Conservation (phyloP, 805 yeast species). For the Suhomyces tanzawaensis region DNA sequence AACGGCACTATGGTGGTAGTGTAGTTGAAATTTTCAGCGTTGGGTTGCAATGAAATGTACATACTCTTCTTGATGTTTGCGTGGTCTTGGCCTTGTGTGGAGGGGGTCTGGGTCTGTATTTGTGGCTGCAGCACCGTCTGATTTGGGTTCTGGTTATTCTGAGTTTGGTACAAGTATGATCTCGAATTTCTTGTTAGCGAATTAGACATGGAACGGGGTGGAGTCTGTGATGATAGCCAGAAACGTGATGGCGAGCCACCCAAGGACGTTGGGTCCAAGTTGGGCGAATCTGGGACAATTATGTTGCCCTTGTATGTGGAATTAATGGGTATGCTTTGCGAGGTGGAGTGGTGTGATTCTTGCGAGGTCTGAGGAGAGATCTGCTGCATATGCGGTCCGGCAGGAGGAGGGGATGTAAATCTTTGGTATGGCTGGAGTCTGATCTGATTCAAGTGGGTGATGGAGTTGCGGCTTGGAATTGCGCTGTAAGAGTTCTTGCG, state of each 20-base stretch:
- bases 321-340: constrained; percentile 30
- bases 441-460: constrained; percentile 29
- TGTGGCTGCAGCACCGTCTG: constrained; percentile 8
- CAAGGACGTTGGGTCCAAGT: constrained; percentile 48
- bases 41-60: constrained; percentile 8
- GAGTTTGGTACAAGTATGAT: constrained; percentile 14
- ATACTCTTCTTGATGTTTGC: constrained; percentile 5
- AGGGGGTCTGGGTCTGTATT: constrained; percentile 19
- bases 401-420: constrained; percentile 31
- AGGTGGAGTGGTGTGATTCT: constrained; percentile 14
- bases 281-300: constrained; percentile 50
- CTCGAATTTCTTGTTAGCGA: constrained; percentile 20
- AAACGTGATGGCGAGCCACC: constrained; percentile 57
- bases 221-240: constrained; percentile 52
- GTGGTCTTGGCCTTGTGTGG: background rate
- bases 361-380: constrained; percentile 4
- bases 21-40: constrained; percentile 3
- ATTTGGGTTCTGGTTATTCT: constrained; percentile 14
- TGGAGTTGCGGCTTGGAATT: constrained; percentile 20
- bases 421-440: constrained; percentile 37
- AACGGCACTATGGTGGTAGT: constrained; percentile 8
- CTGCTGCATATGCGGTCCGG: constrained; percentile 1
- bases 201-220: constrained; percentile 39
- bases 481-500: constrained; percentile 18
- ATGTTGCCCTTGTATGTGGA: constrained; percentile 8